phyloP scores from a whole-genome alignment of 345 rosid genomes.

The Odontarrhena argentea region DNA sequence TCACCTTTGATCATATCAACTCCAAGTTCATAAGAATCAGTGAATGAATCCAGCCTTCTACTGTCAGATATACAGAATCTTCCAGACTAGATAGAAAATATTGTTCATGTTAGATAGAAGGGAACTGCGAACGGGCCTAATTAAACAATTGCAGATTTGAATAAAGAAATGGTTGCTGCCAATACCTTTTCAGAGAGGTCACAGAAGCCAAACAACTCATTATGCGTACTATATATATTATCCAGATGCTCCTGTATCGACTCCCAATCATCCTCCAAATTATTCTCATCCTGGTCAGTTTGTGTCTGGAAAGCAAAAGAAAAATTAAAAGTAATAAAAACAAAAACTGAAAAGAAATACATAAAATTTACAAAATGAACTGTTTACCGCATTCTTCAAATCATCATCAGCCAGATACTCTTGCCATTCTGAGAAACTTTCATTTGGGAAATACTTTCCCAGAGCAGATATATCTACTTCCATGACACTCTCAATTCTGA shows the following conservation, averaged over 20 bases:
- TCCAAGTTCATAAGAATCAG: slow-evolving; percentile 72
- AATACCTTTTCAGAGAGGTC: slow-evolving; percentile 62
- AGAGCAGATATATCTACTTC: slow-evolving; percentile 71
- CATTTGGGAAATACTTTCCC: slow-evolving; percentile 54
- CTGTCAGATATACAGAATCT: slow-evolving; percentile 51
- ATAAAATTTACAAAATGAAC: slow-evolving; percentile 23
- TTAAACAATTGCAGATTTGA: slow-evolving; percentile 17
- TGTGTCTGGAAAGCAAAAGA: slow-evolving; percentile 49
- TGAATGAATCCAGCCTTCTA: slow-evolving; percentile 63
- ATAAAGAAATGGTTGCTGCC: slow-evolving; percentile 16
- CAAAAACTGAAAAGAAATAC: background rate
- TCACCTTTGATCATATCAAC: slow-evolving; percentile 72
- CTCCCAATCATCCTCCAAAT: slow-evolving; percentile 71
- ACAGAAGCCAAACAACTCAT: slow-evolving; percentile 80
- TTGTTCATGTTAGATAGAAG: slow-evolving; percentile 22
- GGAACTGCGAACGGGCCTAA: slow-evolving; percentile 17
- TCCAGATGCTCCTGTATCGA: slow-evolving; percentile 58
- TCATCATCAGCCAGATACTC: slow-evolving; percentile 71
- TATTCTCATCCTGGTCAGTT: slow-evolving; percentile 47
- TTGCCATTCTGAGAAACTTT: slow-evolving; percentile 75
- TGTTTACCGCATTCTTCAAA: slow-evolving; percentile 51
- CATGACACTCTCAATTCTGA: slow-evolving; percentile 70
- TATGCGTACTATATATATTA: slow-evolving; percentile 61
- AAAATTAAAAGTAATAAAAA: slow-evolving; percentile 9
- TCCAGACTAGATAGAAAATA: slow-evolving; percentile 59